phyloP scores from a whole-genome alignment of 768 basidiomycete genomes.

The Suillus tomentosus region DNA sequence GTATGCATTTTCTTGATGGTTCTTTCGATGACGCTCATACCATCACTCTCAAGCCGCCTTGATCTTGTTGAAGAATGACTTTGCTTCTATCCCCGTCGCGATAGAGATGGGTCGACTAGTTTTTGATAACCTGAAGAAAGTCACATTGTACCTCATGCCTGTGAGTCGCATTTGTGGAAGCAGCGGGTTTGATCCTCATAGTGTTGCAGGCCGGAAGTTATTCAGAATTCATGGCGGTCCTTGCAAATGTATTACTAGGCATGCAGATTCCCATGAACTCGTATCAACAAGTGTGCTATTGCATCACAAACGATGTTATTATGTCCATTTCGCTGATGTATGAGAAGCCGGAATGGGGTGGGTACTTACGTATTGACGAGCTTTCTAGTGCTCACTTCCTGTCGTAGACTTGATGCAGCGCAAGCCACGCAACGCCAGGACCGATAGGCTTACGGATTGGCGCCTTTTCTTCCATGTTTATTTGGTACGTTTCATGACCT shows the following conservation, averaged over 20 bases:
- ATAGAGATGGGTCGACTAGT: slow-evolving; percentile 52
- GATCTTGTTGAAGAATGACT: slow-evolving; percentile 52
- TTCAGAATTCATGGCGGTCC: slow-evolving; percentile 53
- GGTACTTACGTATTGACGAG: not conserved
- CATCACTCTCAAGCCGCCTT: slow-evolving; percentile 29
- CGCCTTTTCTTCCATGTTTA: slow-evolving; percentile 51
- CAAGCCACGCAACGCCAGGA: slow-evolving; percentile 44
- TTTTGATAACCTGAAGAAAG: slow-evolving; percentile 53
- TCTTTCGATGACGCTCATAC: not conserved
- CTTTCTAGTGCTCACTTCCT: slow-evolving; percentile 1
- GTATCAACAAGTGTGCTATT: slow-evolving; percentile 49
- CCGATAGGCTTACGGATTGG: slow-evolving; percentile 51
- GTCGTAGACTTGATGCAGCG: slow-evolving; percentile 39
- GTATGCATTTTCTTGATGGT: slow-evolving; percentile 33
- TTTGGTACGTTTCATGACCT: slow-evolving; percentile 32
- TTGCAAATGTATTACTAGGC: slow-evolving; percentile 52
- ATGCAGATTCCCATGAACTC: slow-evolving; percentile 53
- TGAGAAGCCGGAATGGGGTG: slow-evolving; percentile 45
- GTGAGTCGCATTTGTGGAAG: slow-evolving; percentile 15
- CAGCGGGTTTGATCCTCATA: slow-evolving; percentile 5
- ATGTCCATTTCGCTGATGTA: slow-evolving; percentile 45
- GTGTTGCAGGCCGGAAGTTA: slow-evolving; percentile 42
- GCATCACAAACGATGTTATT: slow-evolving; percentile 45
- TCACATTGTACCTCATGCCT: slow-evolving; percentile 38
- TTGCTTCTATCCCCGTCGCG: slow-evolving; percentile 50